These are phyloP conservation scores for Saposhnikovia divaricata DNA, from an alignment of 129 eudicot species.

Conservation along the genomic window DNA sequence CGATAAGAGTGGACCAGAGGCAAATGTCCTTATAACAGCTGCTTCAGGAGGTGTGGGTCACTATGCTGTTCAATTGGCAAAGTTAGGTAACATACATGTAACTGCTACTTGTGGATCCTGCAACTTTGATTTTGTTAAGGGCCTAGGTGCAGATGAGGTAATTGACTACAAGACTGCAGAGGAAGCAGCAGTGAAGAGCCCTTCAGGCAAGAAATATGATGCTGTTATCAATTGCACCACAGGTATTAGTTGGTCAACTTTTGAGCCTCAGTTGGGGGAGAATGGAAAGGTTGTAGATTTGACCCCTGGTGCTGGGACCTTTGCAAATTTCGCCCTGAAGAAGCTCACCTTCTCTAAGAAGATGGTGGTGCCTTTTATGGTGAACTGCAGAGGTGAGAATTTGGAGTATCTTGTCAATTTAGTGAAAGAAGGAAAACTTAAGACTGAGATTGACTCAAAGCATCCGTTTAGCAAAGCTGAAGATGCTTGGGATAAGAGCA, in stretches of 20 bases:
- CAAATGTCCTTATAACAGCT: slow-evolving; percentile 47
- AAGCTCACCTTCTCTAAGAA: slow-evolving; percentile 32
- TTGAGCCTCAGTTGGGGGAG: slow-evolving; percentile 34
- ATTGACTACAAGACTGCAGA: slow-evolving; percentile 57
- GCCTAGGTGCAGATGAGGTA: slow-evolving; percentile 57
- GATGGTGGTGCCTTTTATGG: slow-evolving; percentile 29
- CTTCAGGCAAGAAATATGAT: slow-evolving; percentile 52
- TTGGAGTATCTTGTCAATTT: slow-evolving; percentile 38
- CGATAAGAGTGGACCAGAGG: slow-evolving; percentile 35
- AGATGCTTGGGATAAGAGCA: slow-evolving; percentile 73
- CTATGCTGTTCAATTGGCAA: slow-evolving; percentile 55
- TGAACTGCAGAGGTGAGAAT: slow-evolving; percentile 29
- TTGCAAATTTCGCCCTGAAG: slow-evolving; percentile 17
- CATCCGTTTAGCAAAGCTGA: slow-evolving; percentile 52
- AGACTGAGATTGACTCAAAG: slow-evolving; percentile 56
- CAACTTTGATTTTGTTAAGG: slow-evolving; percentile 41
- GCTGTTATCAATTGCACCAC: slow-evolving; percentile 44
- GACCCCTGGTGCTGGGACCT: slow-evolving; percentile 30
- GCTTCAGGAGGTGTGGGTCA: slow-evolving; percentile 70
- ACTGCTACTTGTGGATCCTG: slow-evolving; percentile 64
- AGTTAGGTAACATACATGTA: slow-evolving; percentile 45
- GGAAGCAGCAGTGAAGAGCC: slow-evolving; percentile 49
- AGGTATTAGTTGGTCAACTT: slow-evolving; percentile 35
- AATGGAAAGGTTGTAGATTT: slow-evolving; percentile 44
- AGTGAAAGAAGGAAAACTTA: slow-evolving; percentile 63